Evolutionary conservation across 2,329 filamentous ascomycete species (phyloP).

Genomic region (Penicillium decumbens): DNA sequence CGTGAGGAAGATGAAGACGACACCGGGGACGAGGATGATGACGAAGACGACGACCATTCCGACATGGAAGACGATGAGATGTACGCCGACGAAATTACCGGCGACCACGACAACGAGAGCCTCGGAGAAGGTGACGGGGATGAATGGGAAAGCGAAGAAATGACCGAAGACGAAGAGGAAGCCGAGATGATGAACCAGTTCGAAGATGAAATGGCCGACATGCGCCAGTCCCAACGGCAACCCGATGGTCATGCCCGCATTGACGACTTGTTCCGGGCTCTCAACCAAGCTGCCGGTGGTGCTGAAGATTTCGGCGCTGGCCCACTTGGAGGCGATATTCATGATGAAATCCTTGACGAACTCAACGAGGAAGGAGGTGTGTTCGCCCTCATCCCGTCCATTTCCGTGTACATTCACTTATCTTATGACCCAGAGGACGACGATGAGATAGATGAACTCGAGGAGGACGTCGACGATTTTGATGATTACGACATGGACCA

Average conservation of each 20-base stretch:
- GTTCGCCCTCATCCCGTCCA: conserved; percentile 11
- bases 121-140: conserved; percentile 46
- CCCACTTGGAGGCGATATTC: conserved; percentile 47
- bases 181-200: conserved; percentile 44
- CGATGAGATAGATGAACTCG: conserved; percentile 46
- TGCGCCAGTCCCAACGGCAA: conserved; percentile 37
- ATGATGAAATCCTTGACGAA: conserved; percentile 48
- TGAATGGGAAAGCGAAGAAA: conserved; percentile 49
- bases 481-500: conserved; percentile 45
- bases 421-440: conserved; percentile 47
- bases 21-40: conserved; percentile 52
- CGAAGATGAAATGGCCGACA: conserved; percentile 40
- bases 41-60: conserved; percentile 56
- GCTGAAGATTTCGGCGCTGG: conserved; percentile 43
- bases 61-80: conserved; percentile 55
- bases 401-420: too few relatives aligned
- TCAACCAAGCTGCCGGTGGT: conserved; percentile 41
- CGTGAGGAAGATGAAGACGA: conserved; percentile 64
- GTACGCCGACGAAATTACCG: conserved; percentile 52
- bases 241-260: conserved; percentile 41
- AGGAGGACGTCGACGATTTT: conserved; percentile 44
- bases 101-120: conserved; percentile 52
- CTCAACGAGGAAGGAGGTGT: conserved; percentile 55
- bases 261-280: conserved; percentile 45
- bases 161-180: conserved; percentile 45